Conservation (phyloP, 1,139 yeast genomes). For the Candida smagusa region DNA sequence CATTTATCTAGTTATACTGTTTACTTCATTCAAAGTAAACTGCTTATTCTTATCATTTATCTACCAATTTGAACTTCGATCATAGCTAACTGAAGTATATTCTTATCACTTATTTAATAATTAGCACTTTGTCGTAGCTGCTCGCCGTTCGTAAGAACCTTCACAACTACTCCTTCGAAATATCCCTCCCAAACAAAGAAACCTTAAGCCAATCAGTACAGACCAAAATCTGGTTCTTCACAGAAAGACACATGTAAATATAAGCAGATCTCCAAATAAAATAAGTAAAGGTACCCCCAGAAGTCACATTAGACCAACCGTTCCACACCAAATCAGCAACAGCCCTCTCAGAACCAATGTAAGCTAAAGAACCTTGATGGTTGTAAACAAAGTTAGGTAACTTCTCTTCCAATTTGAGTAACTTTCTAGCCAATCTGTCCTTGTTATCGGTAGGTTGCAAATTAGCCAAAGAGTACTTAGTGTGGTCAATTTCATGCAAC, state of each 20-base stretch:
- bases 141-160: no score
- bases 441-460: slow-evolving; percentile 30
- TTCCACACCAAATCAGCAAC: slow-evolving; percentile 92
- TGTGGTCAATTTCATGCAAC: slow-evolving; percentile 63
- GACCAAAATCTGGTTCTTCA: slow-evolving; percentile 82
- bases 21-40: no score
- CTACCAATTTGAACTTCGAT: no score
- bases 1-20: no score
- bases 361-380: slow-evolving; percentile 75
- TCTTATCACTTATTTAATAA: no score
- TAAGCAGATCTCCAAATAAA: slow-evolving; percentile 94
- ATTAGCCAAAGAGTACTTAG: slow-evolving; percentile 41
- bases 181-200: slow-evolving; percentile 84
- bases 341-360: slow-evolving; percentile 87
- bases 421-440: slow-evolving; percentile 41
- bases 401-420: slow-evolving; percentile 39
- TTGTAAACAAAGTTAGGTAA: slow-evolving; percentile 60
- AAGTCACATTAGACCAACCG: slow-evolving; percentile 73
- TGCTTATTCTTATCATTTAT: no score
- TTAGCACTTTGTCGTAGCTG: no score
- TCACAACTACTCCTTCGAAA: slow-evolving; percentile 62
- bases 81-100: no score
- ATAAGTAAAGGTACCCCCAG: slow-evolving; percentile 85
- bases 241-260: slow-evolving; percentile 86
- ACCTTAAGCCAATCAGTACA: slow-evolving; percentile 87